Evolutionary conservation across 2,329 filamentous ascomycete species (phyloP).

Genomic region (Epichloe uncinata): DNA sequence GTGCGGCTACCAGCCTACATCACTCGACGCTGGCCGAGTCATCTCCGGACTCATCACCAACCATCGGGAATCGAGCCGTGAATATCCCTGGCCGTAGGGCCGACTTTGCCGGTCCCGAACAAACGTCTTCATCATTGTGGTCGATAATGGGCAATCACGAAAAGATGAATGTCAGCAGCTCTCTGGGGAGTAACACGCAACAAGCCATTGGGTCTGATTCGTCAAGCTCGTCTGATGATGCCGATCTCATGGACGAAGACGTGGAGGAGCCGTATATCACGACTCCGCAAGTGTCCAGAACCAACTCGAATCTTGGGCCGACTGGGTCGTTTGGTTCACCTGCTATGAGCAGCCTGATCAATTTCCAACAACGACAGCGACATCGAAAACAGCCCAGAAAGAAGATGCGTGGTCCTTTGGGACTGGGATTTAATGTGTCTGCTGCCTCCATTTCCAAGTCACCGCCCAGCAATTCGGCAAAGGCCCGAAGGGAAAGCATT

Average conservation of each 20-base stretch:
- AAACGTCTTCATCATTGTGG: conserved; percentile 61
- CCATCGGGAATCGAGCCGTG: conserved; percentile 54
- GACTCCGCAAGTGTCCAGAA: conserved; percentile 65
- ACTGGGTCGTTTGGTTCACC: conserved; percentile 53
- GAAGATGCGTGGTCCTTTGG: conserved; percentile 34
- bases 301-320: conserved; percentile 30
- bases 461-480: conserved; percentile 44
- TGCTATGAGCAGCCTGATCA: conserved; percentile 63
- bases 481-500: conserved; percentile 70
- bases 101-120: conserved; percentile 38
- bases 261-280: conserved; percentile 70
- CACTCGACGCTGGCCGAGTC: conserved; percentile 89
- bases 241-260: conserved; percentile 58
- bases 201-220: conserved; percentile 63
- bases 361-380: conserved; percentile 67
- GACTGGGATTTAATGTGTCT: conserved; percentile 36
- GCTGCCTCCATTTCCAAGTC: conserved; percentile 50
- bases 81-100: conserved; percentile 44
- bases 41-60: conserved; percentile 83
- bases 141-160: conserved; percentile 58
- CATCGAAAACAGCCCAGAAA: conserved; percentile 54
- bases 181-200: conserved; percentile 49
- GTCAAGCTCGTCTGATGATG: conserved; percentile 59
- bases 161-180: conserved; percentile 62
- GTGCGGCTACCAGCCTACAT: conserved; percentile 86